Evolutionary conservation across 345 rosid genomes (phyloP), one percentile per base, ranked within the genome.

Genomic region (Gossypium raimondii): DNA sequence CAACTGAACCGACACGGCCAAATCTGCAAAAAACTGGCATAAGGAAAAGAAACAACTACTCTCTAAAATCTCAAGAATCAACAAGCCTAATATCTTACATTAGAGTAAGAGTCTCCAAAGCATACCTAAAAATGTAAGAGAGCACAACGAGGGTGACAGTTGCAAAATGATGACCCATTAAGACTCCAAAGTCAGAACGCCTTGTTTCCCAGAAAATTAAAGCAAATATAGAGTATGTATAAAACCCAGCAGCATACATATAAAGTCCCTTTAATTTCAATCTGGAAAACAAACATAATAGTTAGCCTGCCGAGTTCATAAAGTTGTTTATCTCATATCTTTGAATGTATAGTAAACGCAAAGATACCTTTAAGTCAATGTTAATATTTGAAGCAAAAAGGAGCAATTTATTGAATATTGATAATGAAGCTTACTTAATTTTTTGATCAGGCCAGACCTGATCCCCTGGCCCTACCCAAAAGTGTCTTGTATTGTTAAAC

Each of bases 151-250:
- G 97, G 65, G 83, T 78, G 67, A 86, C 76, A 70, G 97, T 90
- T 27, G 97, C 95, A 70, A 96, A 84, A 84, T 96, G 99, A 87
- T 96, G 99, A 68, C 92, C 79, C 99, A 96, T 96, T 0, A 98
- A 96, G 80, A 96, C 98, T 20, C 98, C 97, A 65, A 96, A 96
- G 82, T 96, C 99, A 27, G 97, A 90, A 17, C 99, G 90, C 82
- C 98, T 89, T 75, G 99, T 96, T 83, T 96, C 99, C 99, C 99
- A 96, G 79, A 92, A 96, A 12, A 96, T 82, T 81, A 96, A 83
- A 66, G 99, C 99, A 78, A 93, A 89, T 73, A 96, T 92, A 55
- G 99, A 96, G 87, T 96, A 96, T 2, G 93, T 80, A 85, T 96
- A 96, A 82, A 96, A 96, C 58, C 99, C 99, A 78, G 97, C 97